Conservation (phyloP, 2,329 filamentous ascomycete species). For the Arthrobotrys conoides region DNA sequence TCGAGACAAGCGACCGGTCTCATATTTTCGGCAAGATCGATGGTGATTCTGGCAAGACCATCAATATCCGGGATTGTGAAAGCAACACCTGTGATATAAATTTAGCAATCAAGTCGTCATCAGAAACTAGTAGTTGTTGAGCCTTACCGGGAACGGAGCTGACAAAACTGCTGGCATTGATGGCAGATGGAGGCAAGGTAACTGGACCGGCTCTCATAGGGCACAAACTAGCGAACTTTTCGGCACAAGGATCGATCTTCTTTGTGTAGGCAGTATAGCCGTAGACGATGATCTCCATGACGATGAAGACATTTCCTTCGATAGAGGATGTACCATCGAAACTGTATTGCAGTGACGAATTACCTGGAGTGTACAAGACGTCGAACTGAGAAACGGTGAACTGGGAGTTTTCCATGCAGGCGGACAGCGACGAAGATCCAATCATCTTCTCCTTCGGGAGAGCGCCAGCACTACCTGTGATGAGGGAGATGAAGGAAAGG, state of each 20-base stretch:
- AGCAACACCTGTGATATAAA: conserved; percentile 74
- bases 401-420: conserved; percentile 85
- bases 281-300: conserved; percentile 83
- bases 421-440: conserved; percentile 84
- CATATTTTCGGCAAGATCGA: conserved; percentile 77
- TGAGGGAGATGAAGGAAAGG: conserved; percentile 53
- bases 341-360: conserved; percentile 79
- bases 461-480: conserved; percentile 48
- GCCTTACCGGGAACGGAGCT: conserved; percentile 76
- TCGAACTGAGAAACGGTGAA: conserved; percentile 93
- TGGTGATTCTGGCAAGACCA: conserved; percentile 83
- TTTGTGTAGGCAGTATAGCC: conserved; percentile 80
- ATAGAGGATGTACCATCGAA: conserved; percentile 87
- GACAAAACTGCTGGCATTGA: conserved; percentile 73
- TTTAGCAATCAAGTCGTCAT: conserved; percentile 2
- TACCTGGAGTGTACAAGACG: conserved; percentile 82
- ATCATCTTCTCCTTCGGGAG: conserved; percentile 78
- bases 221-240: conserved; percentile 80
- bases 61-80: conserved; percentile 93
- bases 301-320: conserved; percentile 83
- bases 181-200: conserved; percentile 79
- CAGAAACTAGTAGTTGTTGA: neutral
- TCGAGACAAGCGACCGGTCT: conserved; percentile 83
- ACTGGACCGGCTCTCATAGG: conserved; percentile 91
- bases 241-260: conserved; percentile 81